Conservation (phyloP, 768 basidiomycete species). For the Mycena belliarum region DNA sequence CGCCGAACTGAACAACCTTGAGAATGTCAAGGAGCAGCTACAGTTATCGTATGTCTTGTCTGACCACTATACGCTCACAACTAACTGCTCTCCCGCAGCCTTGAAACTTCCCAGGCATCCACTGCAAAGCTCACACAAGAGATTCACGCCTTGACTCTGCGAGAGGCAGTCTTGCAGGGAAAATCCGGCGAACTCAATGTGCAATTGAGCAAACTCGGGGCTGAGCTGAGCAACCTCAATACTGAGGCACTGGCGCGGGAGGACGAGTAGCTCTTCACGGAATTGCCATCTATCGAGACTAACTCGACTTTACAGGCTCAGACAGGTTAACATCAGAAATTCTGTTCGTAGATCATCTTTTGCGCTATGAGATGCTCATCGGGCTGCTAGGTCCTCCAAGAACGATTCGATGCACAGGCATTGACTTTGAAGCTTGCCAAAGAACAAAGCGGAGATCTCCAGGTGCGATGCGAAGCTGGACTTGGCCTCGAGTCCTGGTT, state of each 20-base stretch:
- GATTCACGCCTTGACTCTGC: slow-evolving; percentile 7
- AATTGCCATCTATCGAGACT: neutral
- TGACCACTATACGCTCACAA: neutral
- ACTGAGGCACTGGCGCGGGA: slow-evolving; percentile 7
- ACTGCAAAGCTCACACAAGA: slow-evolving; percentile 2
- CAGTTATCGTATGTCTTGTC: slow-evolving; percentile 2
- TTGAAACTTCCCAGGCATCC: neutral
- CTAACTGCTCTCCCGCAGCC: neutral
- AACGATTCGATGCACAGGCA: slow-evolving; percentile 60
- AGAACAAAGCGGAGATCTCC: slow-evolving; percentile 54
- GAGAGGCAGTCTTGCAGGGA: slow-evolving; percentile 16
- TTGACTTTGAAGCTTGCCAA: slow-evolving; percentile 54
- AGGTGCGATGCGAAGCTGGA: slow-evolving; percentile 26
- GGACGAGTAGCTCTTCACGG: slow-evolving; percentile 7
- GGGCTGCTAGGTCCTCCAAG: slow-evolving; percentile 46
- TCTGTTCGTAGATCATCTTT: slow-evolving; percentile 1
- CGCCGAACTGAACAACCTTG: neutral
- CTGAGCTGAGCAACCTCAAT: slow-evolving; percentile 1
- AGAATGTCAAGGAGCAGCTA: slow-evolving; percentile 5
- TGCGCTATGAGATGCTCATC: neutral
- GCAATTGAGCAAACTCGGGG: neutral
- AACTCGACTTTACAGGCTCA: neutral
- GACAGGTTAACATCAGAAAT: slow-evolving; percentile 2
- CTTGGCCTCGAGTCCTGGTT: neutral
- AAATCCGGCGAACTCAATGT: slow-evolving; percentile 2